Conservation (phyloP, 208 protist species). For the Leishmania mexicana region DNA sequence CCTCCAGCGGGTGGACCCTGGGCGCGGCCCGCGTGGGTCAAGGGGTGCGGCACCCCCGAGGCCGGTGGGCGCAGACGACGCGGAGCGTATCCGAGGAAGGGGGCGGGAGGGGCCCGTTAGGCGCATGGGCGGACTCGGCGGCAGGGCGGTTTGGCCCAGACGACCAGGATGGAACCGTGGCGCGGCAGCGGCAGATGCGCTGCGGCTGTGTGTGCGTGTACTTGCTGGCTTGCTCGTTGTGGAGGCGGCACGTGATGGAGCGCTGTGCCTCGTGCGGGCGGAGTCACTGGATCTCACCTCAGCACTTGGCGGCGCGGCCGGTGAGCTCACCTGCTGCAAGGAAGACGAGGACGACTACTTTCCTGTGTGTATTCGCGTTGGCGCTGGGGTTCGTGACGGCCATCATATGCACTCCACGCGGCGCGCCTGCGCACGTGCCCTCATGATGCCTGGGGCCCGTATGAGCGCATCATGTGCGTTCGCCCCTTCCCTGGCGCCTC, state of each 20-base stretch:
- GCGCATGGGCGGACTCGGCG: background rate
- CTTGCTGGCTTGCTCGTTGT: background rate
- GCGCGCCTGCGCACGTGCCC: background rate
- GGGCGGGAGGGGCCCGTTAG: background rate
- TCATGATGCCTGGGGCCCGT: background rate
- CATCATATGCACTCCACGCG: background rate
- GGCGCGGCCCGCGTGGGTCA: background rate
- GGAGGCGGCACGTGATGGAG: background rate
- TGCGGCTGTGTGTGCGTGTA: background rate
- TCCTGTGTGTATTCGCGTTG: background rate
- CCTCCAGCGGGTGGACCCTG: slow-evolving; percentile 5
- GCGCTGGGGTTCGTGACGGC: background rate
- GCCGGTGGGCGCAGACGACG: background rate
- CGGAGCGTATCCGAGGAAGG: background rate
- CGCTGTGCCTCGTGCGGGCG: background rate
- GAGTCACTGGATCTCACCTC: background rate
- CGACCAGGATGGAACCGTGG: background rate
- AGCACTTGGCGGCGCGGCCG: background rate
- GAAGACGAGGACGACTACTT: background rate
- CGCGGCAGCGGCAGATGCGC: background rate
- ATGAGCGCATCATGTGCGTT: background rate
- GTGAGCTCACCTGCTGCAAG: background rate
- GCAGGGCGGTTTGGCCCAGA: background rate
- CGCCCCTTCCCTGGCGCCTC: background rate
- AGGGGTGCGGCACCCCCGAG: too few relatives aligned